These are phyloP conservation scores for Monilinia fructicola DNA, from an alignment of 2,329 filamentous ascomycete species.

Conservation along the genomic window DNA sequence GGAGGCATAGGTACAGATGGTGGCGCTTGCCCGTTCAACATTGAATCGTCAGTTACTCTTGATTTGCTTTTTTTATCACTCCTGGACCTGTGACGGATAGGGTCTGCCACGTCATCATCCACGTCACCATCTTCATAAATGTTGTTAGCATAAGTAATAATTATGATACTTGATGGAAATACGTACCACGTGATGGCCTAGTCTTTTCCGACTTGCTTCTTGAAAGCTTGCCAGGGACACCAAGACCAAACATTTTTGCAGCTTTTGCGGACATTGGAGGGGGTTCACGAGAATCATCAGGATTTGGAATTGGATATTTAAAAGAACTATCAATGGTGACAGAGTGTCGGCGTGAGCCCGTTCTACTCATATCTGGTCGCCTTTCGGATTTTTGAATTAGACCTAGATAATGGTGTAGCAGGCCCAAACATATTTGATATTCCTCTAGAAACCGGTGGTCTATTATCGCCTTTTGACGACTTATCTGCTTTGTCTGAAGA, in stretches of 20 bases:
- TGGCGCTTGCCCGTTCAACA: conserved; percentile 30
- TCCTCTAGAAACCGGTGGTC: conserved; percentile 47
- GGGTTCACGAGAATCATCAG: conserved; percentile 55
- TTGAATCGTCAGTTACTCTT: conserved; percentile 44
- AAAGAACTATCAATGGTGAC: conserved; percentile 55
- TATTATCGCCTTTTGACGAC: conserved; percentile 42
- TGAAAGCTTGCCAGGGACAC: conserved; percentile 47
- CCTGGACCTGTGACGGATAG: conserved; percentile 48
- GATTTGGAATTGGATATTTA: conserved; percentile 69
- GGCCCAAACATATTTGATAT: conserved; percentile 66
- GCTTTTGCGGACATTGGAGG: conserved; percentile 71
- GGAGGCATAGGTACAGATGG: conserved; percentile 40
- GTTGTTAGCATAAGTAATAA: conserved; percentile 28
- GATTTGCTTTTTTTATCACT: conserved; percentile 45
- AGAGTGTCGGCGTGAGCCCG: conserved; percentile 65
- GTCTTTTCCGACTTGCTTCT: conserved; percentile 48
- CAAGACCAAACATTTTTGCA: conserved; percentile 69
- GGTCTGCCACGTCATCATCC: conserved; percentile 50
- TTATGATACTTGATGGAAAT: conserved; percentile 20
- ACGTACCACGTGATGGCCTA: conserved; percentile 48
- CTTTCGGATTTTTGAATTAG: conserved; percentile 68
- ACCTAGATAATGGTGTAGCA: conserved; percentile 65
- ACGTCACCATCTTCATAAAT: conserved; percentile 50
- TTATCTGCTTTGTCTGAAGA: conserved; percentile 58
- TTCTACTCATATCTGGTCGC: conserved; percentile 55